These are phyloP conservation scores for Epichloe gansuensis DNA, from an alignment of 2,329 filamentous ascomycete species.

Conservation along the genomic window DNA sequence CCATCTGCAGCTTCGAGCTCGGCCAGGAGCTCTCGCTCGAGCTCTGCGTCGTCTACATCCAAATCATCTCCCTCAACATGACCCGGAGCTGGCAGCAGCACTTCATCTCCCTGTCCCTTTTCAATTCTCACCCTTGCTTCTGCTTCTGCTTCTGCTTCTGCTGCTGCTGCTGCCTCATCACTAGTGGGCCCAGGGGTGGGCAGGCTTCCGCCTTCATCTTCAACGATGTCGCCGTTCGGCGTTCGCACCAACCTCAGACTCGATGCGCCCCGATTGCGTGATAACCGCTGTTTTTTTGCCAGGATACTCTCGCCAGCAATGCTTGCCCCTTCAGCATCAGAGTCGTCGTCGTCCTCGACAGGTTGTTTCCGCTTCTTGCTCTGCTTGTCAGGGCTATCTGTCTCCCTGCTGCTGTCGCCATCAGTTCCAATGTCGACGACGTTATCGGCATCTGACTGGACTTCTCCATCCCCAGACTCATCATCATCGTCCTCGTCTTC, in stretches of 20 bases:
- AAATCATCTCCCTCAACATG: conserved; percentile 19
- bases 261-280: conserved; percentile 31
- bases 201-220: conserved; percentile 23
- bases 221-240: conserved; percentile 22
- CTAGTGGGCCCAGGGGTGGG: conserved; percentile 27
- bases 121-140: conserved; percentile 12
- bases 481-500: conserved; percentile 13
- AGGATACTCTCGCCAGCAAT: conserved; percentile 25
- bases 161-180: conserved; percentile 19
- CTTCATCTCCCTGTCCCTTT: neutral
- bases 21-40: conserved; percentile 51
- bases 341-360: conserved; percentile 19
- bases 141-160: conserved; percentile 10
- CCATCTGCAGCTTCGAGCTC: conserved; percentile 35
- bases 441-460: neutral
- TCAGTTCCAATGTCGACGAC: conserved; percentile 10
- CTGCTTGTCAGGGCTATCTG: conserved; percentile 14
- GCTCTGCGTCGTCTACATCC: conserved; percentile 40
- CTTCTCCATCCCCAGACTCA: conserved; percentile 1
- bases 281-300: conserved; percentile 39
- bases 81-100: conserved; percentile 4
- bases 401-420: conserved; percentile 16
- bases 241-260: conserved; percentile 33
- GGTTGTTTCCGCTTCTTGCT: conserved; percentile 22
- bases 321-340: conserved; percentile 19